These are phyloP conservation scores for Eucalyptus cloeziana DNA, from an alignment of 345 rosid genomes.

Conservation along the genomic window DNA sequence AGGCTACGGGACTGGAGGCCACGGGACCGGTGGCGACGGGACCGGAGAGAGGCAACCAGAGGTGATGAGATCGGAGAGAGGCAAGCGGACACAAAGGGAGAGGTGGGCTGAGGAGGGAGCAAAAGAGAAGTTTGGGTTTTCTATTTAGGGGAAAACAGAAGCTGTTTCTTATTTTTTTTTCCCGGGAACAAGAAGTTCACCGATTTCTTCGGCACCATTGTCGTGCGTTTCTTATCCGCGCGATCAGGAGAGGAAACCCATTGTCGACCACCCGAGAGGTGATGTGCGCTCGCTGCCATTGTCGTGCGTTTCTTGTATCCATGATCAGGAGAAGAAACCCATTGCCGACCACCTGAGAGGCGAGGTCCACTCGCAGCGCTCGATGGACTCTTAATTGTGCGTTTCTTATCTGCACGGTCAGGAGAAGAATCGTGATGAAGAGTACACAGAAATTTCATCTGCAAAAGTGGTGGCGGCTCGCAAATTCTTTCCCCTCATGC, in stretches of 20 bases:
- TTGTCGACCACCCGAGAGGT: background rate
- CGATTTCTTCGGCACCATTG: background rate
- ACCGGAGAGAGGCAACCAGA: too few species aligned
- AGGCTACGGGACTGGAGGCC: too few species aligned
- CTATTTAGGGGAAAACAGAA: too few species aligned
- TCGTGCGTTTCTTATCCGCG: background rate
- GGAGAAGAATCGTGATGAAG: background rate
- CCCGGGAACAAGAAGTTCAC: fast-evolving
- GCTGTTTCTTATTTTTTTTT: background rate
- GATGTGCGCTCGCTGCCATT: background rate
- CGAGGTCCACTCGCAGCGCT: background rate
- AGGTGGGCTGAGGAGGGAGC: too few species aligned
- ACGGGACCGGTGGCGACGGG: too few species aligned
- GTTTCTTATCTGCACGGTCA: background rate
- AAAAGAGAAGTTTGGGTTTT: too few species aligned
- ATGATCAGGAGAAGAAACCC: background rate
- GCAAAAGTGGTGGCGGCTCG: background rate
- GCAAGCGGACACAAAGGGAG: too few species aligned
- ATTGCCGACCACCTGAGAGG: background rate
- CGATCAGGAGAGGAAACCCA: background rate
- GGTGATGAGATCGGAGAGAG: too few species aligned
- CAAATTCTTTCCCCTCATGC: background rate
- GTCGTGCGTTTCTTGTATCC: background rate
- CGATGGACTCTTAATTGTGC: background rate
- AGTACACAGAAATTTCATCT: background rate